A percentile compares a stretch with the other conserved stretches of the same genome.
Conservation (phyloP, 306 rosid species). For the Aeschynomene evenia region DNA sequence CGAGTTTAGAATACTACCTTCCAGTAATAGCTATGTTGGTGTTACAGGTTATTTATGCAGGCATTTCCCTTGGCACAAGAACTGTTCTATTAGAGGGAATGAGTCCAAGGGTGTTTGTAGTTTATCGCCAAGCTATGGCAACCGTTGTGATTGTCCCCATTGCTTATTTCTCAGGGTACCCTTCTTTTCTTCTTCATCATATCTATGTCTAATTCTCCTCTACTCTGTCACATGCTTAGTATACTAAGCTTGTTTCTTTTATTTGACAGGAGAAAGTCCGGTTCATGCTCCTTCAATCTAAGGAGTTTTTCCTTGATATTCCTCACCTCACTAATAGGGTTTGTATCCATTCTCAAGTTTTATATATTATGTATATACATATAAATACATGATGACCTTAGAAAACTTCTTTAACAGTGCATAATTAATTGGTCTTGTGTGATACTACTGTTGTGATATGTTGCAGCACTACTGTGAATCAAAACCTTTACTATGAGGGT, state of each 20-base stretch:
- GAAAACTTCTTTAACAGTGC: too few species aligned
- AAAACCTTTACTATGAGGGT: slow-evolving; percentile 48
- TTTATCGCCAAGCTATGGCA: slow-evolving; percentile 53
- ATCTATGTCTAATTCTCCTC: background rate
- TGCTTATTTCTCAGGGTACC: slow-evolving; percentile 47
- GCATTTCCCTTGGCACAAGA: slow-evolving; percentile 37
- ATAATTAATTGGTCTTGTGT: background rate
- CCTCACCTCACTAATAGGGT: slow-evolving; percentile 56
- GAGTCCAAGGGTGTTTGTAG: slow-evolving; percentile 54
- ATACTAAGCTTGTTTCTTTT: background rate
- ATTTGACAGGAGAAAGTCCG: slow-evolving; percentile 39
- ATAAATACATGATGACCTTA: too few species aligned
- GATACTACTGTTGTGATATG: background rate
- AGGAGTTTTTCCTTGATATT: slow-evolving; percentile 49
- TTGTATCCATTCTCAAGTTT: background rate
- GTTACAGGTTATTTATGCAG: slow-evolving; percentile 44
- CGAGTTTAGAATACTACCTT: slow-evolving; percentile 21
- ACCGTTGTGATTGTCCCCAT: slow-evolving; percentile 47
- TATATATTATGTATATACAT: too few species aligned
- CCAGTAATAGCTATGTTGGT: slow-evolving; percentile 49
- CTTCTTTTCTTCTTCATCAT: too few species aligned
- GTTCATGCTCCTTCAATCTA: slow-evolving; percentile 32
- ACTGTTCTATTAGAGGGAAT: slow-evolving; percentile 46
- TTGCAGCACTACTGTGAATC: slow-evolving; percentile 41
- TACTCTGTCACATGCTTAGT: background rate